A percentile compares a stretch with the other conserved stretches of the same genome.
phyloP scores from a whole-genome alignment of 1,284 basidiomycete genomes.

The Ceratobasidium sp. region DNA sequence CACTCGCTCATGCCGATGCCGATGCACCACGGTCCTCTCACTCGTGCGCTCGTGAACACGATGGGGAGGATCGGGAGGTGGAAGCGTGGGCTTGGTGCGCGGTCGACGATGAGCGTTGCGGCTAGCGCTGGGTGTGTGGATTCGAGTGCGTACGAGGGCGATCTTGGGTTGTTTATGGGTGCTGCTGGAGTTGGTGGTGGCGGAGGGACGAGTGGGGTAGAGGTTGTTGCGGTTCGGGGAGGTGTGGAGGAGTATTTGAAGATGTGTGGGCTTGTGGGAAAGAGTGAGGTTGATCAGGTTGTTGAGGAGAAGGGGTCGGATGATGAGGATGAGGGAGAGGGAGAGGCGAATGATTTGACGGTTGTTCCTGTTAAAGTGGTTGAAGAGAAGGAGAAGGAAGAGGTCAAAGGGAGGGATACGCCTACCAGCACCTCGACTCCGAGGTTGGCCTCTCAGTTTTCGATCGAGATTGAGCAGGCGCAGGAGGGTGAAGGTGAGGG shows the following conservation, averaged over 20 bases:
- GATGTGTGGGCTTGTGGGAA: conserved; percentile 61
- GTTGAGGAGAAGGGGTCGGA: conserved; percentile 3
- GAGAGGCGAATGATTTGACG: conserved; percentile 24
- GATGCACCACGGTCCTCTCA: conserved; percentile 66
- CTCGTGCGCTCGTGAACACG: conserved; percentile 83
- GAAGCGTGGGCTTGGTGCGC: conserved; percentile 79
- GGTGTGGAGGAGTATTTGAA: conserved; percentile 77
- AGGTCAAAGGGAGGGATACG: conserved; percentile 31
- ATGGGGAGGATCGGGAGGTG: conserved; percentile 85
- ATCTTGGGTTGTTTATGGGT: conserved; percentile 16
- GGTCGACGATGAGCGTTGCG: conserved; percentile 55
- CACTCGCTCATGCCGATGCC: conserved; percentile 34
- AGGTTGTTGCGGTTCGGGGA: conserved; percentile 66
- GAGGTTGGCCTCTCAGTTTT: conserved; percentile 10
- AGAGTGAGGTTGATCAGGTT: neutral
- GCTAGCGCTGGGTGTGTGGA: conserved; percentile 63
- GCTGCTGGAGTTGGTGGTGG: conserved; percentile 6
- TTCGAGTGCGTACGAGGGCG: conserved; percentile 44
- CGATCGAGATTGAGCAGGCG: conserved; percentile 14
- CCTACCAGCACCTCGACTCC: conserved; percentile 29
- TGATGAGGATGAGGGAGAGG: conserved; percentile 22
- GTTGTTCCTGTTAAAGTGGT: conserved; percentile 14
- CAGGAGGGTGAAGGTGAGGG: conserved; percentile 7
- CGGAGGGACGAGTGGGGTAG: neutral
- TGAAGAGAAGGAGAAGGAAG: conserved; percentile 6